Percentiles rank a stretch among this genome's conserved stretches.
These are phyloP conservation scores for Penicillium sp. DNA, from an alignment of 2,329 filamentous ascomycete species.

Conservation along the genomic window DNA sequence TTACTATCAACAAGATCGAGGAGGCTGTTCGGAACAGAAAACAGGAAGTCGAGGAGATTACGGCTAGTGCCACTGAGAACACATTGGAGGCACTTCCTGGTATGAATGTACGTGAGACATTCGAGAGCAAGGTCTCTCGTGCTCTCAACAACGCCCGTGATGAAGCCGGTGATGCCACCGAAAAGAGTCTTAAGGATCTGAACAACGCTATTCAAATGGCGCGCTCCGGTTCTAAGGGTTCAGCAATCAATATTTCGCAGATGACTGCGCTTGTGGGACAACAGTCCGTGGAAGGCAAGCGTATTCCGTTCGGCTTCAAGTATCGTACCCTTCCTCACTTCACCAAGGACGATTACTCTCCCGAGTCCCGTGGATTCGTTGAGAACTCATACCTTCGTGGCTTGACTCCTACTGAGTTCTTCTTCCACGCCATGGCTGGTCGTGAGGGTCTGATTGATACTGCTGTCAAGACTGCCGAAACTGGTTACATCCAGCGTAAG, in stretches of 20 bases:
- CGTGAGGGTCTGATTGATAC: constrained; percentile 99
- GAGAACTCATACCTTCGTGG: constrained; percentile 98
- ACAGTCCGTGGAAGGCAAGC: constrained; percentile 95
- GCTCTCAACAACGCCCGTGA: constrained; percentile 93
- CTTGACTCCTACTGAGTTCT: constrained; percentile 90
- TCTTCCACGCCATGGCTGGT: constrained; percentile 99
- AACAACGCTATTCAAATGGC: constrained; percentile 98
- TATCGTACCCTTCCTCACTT: constrained; percentile 95
- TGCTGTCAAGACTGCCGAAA: constrained; percentile 97
- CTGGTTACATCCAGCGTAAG: constrained; percentile 96
- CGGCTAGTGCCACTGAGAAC: constrained; percentile 71
- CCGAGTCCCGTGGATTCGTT: constrained; percentile 91
- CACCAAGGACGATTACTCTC: constrained; percentile 97
- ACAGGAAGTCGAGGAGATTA: constrained; percentile 65
- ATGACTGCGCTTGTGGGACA: constrained; percentile 98
- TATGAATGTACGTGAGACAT: constrained; percentile 97
- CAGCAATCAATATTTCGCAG: constrained; percentile 97
- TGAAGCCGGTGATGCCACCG: constrained; percentile 83
- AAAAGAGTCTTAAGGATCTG: constrained; percentile 83
- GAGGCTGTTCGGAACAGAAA: constrained; percentile 74
- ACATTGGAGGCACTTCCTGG: constrained; percentile 84
- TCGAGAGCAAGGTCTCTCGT: constrained; percentile 93
- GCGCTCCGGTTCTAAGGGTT: constrained; percentile 92
- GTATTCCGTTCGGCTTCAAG: constrained; percentile 98
- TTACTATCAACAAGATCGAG: constrained; percentile 76